phyloP scores from a whole-genome alignment of 768 basidiomycete genomes.

The Pleurotus sapidus region DNA sequence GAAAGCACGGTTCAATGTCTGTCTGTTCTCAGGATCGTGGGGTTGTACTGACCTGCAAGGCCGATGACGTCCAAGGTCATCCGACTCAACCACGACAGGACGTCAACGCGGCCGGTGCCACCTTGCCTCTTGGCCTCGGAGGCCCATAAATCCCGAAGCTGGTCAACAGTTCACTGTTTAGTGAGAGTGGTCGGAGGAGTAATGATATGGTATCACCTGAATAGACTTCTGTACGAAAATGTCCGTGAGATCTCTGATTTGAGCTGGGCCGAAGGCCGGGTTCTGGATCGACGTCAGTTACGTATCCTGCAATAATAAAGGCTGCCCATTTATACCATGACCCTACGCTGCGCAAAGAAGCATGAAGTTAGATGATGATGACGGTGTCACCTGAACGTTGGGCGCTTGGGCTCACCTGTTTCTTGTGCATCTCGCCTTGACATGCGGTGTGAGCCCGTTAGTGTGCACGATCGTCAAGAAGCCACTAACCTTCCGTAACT shows the following conservation, averaged over 20 bases:
- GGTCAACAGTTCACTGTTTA: no score
- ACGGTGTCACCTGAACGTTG: not conserved
- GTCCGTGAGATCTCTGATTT: constrained; percentile 22
- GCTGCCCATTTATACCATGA: not conserved
- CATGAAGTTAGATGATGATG: not conserved
- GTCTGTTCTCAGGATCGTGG: not conserved
- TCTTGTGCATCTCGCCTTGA: constrained; percentile 5
- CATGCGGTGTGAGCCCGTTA: no score
- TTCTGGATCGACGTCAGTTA: not conserved
- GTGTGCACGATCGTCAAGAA: no score
- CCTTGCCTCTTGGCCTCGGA: constrained; percentile 17
- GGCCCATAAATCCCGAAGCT: constrained; percentile 35
- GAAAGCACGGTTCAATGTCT: not conserved
- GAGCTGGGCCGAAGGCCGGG: constrained; percentile 4
- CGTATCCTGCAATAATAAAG: not conserved
- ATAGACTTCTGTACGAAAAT: constrained; percentile 41
- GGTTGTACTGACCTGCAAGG: constrained; percentile 34
- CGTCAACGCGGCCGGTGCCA: constrained; percentile 32
- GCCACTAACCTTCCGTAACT: constrained; percentile 4
- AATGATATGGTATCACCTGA: constrained; percentile 28
- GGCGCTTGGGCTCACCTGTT: not conserved
- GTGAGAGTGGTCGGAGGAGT: no score
- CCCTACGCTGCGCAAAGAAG: constrained; percentile 1
- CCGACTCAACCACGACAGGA: constrained; percentile 50
- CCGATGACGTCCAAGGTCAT: constrained; percentile 69